A percentile compares a stretch with the other conserved stretches of the same genome.
Conservation (phyloP, 1,284 basidiomycete genomes). For the Ceratobasidium sp. region DNA sequence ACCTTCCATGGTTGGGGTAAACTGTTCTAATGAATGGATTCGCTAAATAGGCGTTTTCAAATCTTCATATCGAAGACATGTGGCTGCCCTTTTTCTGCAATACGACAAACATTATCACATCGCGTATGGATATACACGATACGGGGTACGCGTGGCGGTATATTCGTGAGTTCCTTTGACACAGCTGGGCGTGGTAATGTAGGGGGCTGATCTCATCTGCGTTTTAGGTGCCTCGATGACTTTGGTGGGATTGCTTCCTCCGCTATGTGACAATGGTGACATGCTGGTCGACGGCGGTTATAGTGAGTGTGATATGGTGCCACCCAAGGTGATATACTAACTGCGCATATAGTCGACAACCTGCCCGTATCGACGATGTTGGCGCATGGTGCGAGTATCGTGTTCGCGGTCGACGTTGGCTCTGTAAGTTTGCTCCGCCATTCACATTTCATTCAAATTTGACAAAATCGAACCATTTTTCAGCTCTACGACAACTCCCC, state of each 20-base stretch:
- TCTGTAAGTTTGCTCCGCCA: slow-evolving; percentile 68
- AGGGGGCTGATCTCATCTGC: slow-evolving; percentile 55
- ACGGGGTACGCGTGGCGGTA: slow-evolving; percentile 95
- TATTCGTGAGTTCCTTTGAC: slow-evolving; percentile 70
- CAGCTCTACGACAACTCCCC: slow-evolving; percentile 95
- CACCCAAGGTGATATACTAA: slow-evolving; percentile 21
- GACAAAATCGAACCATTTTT: neutral
- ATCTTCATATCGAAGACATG: slow-evolving; percentile 73
- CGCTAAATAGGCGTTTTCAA: slow-evolving; percentile 79
- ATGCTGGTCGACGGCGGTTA: slow-evolving; percentile 97
- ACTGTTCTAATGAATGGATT: slow-evolving; percentile 62
- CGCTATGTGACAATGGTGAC: slow-evolving; percentile 93
- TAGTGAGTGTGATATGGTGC: slow-evolving; percentile 67
- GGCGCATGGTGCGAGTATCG: slow-evolving; percentile 88
- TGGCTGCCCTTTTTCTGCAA: slow-evolving; percentile 99
- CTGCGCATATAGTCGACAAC: slow-evolving; percentile 79
- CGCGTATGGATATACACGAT: slow-evolving; percentile 97
- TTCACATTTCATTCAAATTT: slow-evolving; percentile 10
- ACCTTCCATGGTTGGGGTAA: slow-evolving; percentile 5
- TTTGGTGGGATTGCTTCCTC: slow-evolving; percentile 93
- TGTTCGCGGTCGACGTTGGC: slow-evolving; percentile 98
- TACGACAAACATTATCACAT: slow-evolving; percentile 98
- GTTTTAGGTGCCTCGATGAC: slow-evolving; percentile 97
- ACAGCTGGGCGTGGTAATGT: neutral
- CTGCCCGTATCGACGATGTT: slow-evolving; percentile 93